Conservation (phyloP, 768 basidiomycete genomes). For the Suillus ampliporus region DNA sequence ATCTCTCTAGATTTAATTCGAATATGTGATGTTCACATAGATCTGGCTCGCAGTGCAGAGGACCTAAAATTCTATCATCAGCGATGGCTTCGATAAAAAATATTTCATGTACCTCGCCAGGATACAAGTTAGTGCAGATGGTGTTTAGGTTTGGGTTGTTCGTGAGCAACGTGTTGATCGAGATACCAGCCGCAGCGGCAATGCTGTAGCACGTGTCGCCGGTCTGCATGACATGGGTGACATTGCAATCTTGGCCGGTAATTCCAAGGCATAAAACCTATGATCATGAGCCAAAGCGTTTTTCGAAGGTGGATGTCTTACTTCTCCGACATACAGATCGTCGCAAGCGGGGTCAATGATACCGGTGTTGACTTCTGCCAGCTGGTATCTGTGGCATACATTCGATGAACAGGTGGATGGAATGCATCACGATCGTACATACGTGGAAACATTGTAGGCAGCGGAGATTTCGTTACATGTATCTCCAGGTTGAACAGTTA, state of each 20-base stretch:
- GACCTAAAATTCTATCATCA: conserved; percentile 21
- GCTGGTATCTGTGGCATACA: conserved; percentile 61
- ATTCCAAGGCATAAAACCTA: conserved; percentile 63
- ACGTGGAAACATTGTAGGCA: conserved; percentile 55
- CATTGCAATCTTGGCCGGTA: conserved; percentile 58
- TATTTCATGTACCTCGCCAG: conserved; percentile 53
- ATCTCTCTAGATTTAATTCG: conserved; percentile 8
- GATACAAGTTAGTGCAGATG: conserved; percentile 59
- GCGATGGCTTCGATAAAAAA: neutral
- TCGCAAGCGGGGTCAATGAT: conserved; percentile 57
- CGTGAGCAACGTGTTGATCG: conserved; percentile 49
- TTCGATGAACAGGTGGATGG: neutral
- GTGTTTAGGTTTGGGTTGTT: conserved; percentile 72
- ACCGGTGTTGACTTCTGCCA: conserved; percentile 55
- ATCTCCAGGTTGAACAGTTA: conserved; percentile 56
- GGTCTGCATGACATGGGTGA: conserved; percentile 50
- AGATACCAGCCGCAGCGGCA: conserved; percentile 45
- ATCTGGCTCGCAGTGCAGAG: conserved; percentile 30
- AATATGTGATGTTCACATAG: conserved; percentile 28
- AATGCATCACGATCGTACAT: conserved; percentile 23
- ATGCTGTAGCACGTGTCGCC: conserved; percentile 60
- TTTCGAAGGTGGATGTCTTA: conserved; percentile 20
- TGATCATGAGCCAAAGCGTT: conserved; percentile 2
- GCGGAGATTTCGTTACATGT: conserved; percentile 62
- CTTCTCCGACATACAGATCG: conserved; percentile 61